phyloP scores from a whole-genome alignment of 106 monocot genomes.

The Platanthera guangdongensis region DNA sequence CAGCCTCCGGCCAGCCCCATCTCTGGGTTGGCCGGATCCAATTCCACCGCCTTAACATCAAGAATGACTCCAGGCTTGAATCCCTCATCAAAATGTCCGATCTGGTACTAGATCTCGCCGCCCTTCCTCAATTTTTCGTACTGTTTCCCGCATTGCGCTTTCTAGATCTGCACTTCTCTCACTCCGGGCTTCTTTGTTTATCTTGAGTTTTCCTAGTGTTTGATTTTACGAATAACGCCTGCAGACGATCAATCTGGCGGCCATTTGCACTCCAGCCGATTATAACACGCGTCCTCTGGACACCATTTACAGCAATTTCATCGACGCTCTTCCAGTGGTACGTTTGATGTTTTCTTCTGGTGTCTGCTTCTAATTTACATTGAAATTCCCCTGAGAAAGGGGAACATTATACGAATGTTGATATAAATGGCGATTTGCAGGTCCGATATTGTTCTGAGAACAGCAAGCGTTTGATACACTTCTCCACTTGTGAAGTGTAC shows the following conservation, averaged over 20 bases:
- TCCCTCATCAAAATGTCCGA: conserved; percentile 68
- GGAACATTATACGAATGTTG: not conserved
- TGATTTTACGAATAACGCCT: not conserved
- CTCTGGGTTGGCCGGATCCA: conserved; percentile 46
- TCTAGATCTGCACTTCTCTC: conserved; percentile 6
- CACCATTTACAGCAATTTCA: conserved; percentile 77
- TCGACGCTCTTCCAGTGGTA: conserved; percentile 71
- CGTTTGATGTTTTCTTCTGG: not conserved
- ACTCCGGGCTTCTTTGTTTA: not conserved
- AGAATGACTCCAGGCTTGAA: conserved; percentile 66
- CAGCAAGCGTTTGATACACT: conserved; percentile 57
- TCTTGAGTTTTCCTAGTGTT: not conserved
- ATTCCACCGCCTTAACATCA: conserved; percentile 79
- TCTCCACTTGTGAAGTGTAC: conserved; percentile 67
- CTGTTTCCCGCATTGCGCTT: not conserved
- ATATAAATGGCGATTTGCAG: conserved; percentile 17
- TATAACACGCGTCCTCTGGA: conserved; percentile 74
- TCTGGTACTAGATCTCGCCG: conserved; percentile 25
- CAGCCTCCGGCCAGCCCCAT: conserved; percentile 14
- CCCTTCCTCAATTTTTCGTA: not conserved
- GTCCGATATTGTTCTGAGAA: conserved; percentile 67
- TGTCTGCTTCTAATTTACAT: not conserved
- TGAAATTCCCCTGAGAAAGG: not conserved
- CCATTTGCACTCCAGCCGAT: conserved; percentile 72
- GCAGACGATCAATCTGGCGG: conserved; percentile 66